Evolutionary conservation across 116 monocot genomes (phyloP).

Genomic region (Papilionanthe hybrid): DNA sequence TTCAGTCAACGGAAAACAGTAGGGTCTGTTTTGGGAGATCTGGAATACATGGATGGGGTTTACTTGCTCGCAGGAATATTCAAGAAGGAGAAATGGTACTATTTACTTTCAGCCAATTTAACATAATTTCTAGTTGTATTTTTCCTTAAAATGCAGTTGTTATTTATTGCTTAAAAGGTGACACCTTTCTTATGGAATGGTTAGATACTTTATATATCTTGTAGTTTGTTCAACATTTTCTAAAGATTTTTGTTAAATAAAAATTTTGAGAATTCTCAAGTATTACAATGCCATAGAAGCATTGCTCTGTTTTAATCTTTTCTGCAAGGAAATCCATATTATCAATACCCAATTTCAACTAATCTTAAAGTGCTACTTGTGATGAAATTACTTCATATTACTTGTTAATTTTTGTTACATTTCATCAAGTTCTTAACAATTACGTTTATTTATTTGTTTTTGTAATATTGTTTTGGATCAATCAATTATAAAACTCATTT

Average conservation of each 20-base stretch:
- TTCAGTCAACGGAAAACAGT: slow-evolving; percentile 63
- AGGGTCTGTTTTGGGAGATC: slow-evolving; percentile 95
- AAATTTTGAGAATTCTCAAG: not conserved
- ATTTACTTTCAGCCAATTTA: not conserved
- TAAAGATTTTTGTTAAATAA: not conserved
- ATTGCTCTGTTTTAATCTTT: not conserved
- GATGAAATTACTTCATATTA: not conserved
- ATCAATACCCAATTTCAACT: not conserved
- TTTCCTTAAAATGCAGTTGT: not conserved
- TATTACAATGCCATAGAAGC: not conserved
- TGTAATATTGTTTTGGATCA: not conserved
- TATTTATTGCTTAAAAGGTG: not conserved
- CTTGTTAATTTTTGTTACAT: not conserved
- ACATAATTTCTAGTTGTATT: not conserved
- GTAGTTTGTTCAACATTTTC: no score
- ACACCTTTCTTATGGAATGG: not conserved
- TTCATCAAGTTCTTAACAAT: not conserved
- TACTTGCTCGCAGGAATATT: slow-evolving; percentile 83
- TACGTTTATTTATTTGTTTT: not conserved
- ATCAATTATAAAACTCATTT: not conserved
- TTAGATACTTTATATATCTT: not conserved
- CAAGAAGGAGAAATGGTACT: slow-evolving; percentile 99
- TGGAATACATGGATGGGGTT: slow-evolving; percentile 97
- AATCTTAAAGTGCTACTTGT: not conserved
- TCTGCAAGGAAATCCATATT: not conserved